These are phyloP conservation scores for Jacaranda mimosifolia DNA, from an alignment of 257 asterid genomes.

Conservation along the genomic window DNA sequence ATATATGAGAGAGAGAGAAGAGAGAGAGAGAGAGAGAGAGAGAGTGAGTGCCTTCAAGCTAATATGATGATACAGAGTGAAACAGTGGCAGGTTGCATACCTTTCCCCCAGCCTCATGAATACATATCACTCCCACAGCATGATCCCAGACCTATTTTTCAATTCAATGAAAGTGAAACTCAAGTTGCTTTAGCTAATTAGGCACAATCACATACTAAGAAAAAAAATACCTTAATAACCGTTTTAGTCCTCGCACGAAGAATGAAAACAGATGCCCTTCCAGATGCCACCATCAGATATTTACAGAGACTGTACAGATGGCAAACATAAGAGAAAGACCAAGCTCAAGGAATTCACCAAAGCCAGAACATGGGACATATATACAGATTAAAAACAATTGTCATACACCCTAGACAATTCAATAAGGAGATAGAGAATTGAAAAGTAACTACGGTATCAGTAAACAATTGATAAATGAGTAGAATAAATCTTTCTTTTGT, in stretches of 20 bases:
- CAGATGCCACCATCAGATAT: conserved; percentile 94
- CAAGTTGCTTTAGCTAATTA: conserved; percentile 31
- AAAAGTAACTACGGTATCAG: too few relatives aligned
- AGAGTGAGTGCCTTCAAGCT: not conserved
- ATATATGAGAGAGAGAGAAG: not conserved
- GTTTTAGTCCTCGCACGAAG: conserved; percentile 56
- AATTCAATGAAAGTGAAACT: conserved; percentile 35
- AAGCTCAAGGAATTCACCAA: not conserved
- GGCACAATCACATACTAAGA: conserved; percentile 1
- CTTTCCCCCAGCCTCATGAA: conserved; percentile 95
- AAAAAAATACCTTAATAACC: conserved; percentile 65
- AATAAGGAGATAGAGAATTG: too few relatives aligned
- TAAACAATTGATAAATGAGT: not conserved
- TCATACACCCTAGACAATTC: not conserved
- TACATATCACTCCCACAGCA: conserved; percentile 88
- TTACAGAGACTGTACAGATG: conserved; percentile 70
- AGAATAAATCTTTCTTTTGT: not conserved
- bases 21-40: not conserved
- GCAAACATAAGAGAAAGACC: conserved; percentile 22
- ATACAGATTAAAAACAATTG: not conserved
- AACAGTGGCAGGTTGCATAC: conserved; percentile 45
- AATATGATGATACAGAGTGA: conserved; percentile 26
- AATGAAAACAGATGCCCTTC: conserved; percentile 82
- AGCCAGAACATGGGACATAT: not conserved
- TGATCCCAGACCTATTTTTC: conserved; percentile 89